These are phyloP conservation scores for Penicillium sp. DNA, from an alignment of 2,329 filamentous ascomycete species.

Conservation along the genomic window DNA sequence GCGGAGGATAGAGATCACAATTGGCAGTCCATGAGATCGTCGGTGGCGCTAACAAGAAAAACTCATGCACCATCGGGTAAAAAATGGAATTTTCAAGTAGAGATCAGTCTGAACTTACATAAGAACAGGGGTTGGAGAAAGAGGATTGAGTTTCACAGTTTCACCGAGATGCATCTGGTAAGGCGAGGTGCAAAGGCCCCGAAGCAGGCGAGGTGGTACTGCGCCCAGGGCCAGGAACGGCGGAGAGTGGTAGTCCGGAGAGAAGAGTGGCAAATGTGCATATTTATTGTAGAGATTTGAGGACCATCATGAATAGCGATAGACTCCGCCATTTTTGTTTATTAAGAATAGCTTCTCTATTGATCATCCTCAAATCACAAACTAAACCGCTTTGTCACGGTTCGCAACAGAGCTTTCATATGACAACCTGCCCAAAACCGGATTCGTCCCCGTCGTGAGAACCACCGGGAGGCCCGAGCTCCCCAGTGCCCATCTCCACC, in stretches of 20 bases:
- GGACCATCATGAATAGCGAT: neutral
- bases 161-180: slow-evolving; percentile 4
- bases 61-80: neutral
- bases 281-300: neutral
- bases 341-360: neutral
- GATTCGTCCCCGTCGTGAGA: slow-evolving; percentile 10
- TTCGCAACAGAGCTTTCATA: neutral
- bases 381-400: neutral
- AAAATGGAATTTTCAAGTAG: neutral
- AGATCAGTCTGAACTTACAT: no score
- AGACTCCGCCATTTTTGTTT: neutral
- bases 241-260: neutral
- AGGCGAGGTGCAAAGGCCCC: neutral
- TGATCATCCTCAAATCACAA: neutral
- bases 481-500: slow-evolving; percentile 18
- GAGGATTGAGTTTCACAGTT: slow-evolving; percentile 1
- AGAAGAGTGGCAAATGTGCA: neutral
- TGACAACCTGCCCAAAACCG: slow-evolving; percentile 5
- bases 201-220: slow-evolving; percentile 4
- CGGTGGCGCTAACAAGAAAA: neutral
- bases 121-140: neutral
- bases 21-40: neutral
- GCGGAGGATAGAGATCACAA: no score
- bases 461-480: slow-evolving; percentile 23
- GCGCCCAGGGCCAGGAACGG: slow-evolving; percentile 10